Evolutionary conservation across 2,329 filamentous ascomycete genomes (phyloP).

Genomic region (Pseudomassariella vexata): DNA sequence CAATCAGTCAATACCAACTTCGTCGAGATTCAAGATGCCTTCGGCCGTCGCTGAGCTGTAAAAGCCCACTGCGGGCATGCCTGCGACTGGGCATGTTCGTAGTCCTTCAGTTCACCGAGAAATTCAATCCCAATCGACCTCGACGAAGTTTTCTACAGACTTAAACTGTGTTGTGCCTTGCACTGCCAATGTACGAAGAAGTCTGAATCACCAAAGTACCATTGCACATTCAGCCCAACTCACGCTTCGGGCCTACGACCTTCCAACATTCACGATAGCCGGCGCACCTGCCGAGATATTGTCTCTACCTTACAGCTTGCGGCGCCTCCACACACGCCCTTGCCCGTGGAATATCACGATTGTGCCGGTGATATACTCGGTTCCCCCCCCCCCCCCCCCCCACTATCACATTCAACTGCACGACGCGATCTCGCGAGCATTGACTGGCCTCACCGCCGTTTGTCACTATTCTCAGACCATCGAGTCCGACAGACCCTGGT

Average conservation of each 20-base stretch:
- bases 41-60: slow-evolving; percentile 86
- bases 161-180: slow-evolving; percentile 37
- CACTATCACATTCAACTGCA: not conserved
- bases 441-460: slow-evolving; percentile 28
- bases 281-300: too few relatives aligned
- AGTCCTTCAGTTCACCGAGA: slow-evolving; percentile 85
- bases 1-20: slow-evolving; percentile 42
- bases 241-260: too few relatives aligned
- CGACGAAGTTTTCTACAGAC: slow-evolving; percentile 64
- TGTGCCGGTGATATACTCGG: too few relatives aligned
- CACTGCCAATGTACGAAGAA: slow-evolving; percentile 16
- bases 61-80: slow-evolving; percentile 73
- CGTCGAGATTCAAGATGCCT: slow-evolving; percentile 67
- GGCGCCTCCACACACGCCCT: too few relatives aligned
- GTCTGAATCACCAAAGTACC: slow-evolving; percentile 26
- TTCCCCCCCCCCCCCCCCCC: too few relatives aligned
- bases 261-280: too few relatives aligned
- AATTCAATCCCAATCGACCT: slow-evolving; percentile 53
- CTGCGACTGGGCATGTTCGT: slow-evolving; percentile 54
- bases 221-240: slow-evolving; percentile 17
- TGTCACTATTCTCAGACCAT: slow-evolving; percentile 17
- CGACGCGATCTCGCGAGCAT: not conserved
- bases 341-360: slow-evolving; percentile 1
- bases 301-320: too few relatives aligned
- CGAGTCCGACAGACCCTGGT: slow-evolving; percentile 15